phyloP scores from a whole-genome alignment of 352 stramenopile species.

The Pseudoperonospora humuli region DNA sequence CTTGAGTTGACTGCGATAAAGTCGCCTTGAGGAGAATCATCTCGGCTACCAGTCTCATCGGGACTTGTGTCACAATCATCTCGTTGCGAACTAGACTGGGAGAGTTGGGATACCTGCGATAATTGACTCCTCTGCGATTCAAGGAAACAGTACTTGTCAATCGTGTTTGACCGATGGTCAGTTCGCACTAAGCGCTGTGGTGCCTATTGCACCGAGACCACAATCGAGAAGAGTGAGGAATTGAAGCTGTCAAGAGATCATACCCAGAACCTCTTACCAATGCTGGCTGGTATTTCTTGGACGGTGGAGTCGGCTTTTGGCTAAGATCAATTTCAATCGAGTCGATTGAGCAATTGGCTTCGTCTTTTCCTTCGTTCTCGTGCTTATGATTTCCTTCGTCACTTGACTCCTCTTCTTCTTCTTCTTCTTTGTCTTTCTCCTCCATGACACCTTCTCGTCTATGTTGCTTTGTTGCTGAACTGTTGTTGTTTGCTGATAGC shows the following conservation, averaged over 20 bases:
- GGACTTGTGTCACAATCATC: conserved; percentile 9
- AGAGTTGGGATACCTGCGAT: conserved; percentile 25
- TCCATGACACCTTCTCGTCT: conserved; percentile 25
- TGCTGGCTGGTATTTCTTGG: conserved; percentile 63
- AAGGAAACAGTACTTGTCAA: conserved; percentile 81
- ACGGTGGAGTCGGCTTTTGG: conserved; percentile 42
- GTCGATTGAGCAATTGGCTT: conserved; percentile 19
- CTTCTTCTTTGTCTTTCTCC: conserved; percentile 32
- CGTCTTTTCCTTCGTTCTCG: conserved; percentile 33
- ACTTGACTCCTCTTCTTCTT: conserved; percentile 11
- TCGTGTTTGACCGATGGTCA: conserved; percentile 78
- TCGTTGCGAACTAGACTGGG: conserved; percentile 23
- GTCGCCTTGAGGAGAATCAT: conserved; percentile 1
- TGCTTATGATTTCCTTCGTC: conserved; percentile 21
- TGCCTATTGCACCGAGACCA: conserved; percentile 27
- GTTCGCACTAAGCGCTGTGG: conserved; percentile 77
- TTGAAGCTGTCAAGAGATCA: not conserved
- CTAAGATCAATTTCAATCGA: conserved; percentile 54
- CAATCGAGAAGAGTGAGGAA: not conserved
- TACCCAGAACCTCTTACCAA: conserved; percentile 29
- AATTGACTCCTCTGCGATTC: conserved; percentile 61
- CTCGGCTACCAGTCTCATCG: conserved; percentile 3
- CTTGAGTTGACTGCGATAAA: conserved; percentile 5
- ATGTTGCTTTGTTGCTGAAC: conserved; percentile 12
- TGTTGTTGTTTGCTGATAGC: conserved; percentile 23